phyloP scores from a whole-genome alignment of 2,329 filamentous ascomycete species.

The Botryotinia narcissicola region DNA sequence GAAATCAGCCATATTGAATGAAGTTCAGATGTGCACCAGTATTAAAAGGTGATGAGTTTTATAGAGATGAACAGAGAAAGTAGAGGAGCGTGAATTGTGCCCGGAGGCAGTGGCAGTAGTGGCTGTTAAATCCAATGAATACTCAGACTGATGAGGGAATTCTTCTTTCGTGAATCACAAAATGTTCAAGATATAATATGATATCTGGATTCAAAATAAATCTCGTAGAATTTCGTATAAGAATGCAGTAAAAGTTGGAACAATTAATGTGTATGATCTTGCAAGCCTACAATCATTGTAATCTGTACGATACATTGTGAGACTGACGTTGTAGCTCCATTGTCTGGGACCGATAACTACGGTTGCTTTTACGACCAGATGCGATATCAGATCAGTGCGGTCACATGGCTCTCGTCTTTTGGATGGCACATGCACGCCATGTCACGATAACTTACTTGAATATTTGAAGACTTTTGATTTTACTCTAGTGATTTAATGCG shows the following conservation, averaged over 20 bases:
- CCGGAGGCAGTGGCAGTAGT: background rate
- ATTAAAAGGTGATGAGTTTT: background rate
- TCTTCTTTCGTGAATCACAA: background rate
- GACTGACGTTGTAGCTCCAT: background rate
- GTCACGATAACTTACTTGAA: background rate
- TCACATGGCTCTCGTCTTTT: background rate
- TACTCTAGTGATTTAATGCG: background rate
- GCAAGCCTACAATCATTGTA: background rate
- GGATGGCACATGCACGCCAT: background rate
- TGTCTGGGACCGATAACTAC: background rate
- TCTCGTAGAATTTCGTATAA: background rate
- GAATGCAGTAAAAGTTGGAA: background rate
- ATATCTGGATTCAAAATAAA: background rate
- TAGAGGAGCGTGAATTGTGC: background rate
- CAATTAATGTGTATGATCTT: background rate
- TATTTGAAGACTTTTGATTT: background rate
- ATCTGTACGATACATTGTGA: background rate
- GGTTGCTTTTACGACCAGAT: background rate
- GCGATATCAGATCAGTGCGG: background rate
- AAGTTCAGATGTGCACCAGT: background rate
- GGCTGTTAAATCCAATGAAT: background rate
- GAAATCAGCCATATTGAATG: slow-evolving; percentile 53
- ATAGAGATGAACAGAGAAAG: background rate
- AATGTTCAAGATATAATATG: background rate
- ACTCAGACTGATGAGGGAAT: background rate